phyloP scores from a whole-genome alignment of 768 basidiomycete species.

The Xerocomellus chrysenteron region DNA sequence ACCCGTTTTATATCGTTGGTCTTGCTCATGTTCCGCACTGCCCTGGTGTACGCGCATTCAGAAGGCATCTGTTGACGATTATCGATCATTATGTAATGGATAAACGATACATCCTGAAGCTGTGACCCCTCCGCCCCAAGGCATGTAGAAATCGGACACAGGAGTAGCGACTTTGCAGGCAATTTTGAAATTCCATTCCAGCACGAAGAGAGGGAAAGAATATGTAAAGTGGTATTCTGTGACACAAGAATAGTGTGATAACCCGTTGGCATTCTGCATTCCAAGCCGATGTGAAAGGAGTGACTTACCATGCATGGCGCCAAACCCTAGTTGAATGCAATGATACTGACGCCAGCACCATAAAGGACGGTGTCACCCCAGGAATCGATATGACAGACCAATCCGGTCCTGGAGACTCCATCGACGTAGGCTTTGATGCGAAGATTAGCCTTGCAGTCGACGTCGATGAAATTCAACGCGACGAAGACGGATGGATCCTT shows the following conservation, averaged over 20 bases:
- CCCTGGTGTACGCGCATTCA: too few species aligned
- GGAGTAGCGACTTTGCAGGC: background rate
- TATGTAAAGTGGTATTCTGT: background rate
- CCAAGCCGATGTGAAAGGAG: background rate
- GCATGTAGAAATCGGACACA: background rate
- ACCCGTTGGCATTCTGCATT: background rate
- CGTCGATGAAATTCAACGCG: slow-evolving; percentile 11
- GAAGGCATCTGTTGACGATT: too few species aligned
- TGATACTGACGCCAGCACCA: slow-evolving; percentile 2
- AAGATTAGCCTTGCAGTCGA: slow-evolving; percentile 1
- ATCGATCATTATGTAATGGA: too few species aligned
- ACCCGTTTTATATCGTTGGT: too few species aligned
- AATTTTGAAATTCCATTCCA: background rate
- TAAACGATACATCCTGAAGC: too few species aligned
- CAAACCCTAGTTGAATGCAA: slow-evolving; percentile 1
- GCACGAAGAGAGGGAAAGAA: background rate
- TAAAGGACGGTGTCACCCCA: slow-evolving; percentile 6
- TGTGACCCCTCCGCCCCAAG: too few species aligned
- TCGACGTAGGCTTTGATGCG: slow-evolving; percentile 12
- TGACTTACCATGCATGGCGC: background rate
- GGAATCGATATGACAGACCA: slow-evolving; percentile 10
- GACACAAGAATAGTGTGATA: background rate
- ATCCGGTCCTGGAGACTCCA: slow-evolving; percentile 1
- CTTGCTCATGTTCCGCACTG: too few species aligned
- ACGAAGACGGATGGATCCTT: slow-evolving; percentile 13